Evolutionary conservation across 1,284 basidiomycete genomes (phyloP).

Genomic region (Ustilago nuda): DNA sequence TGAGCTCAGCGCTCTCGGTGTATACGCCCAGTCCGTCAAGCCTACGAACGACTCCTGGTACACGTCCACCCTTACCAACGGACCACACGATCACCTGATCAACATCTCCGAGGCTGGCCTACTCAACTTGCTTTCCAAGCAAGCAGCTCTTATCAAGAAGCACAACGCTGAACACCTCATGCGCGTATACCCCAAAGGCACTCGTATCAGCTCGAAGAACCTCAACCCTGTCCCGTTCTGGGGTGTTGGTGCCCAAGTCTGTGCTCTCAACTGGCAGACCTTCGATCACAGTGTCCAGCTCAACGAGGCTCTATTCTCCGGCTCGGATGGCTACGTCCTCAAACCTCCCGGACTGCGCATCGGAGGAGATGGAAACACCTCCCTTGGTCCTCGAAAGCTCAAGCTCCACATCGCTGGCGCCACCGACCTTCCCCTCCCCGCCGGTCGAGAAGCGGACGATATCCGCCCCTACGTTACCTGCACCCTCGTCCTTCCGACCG

Average conservation of each 20-base stretch:
- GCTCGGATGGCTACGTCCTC: constrained; percentile 74
- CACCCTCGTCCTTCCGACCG: constrained; percentile 55
- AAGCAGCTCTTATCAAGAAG: constrained; percentile 59
- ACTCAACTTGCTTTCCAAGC: constrained; percentile 70
- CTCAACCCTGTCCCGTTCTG: constrained; percentile 72
- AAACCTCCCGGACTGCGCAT: constrained; percentile 71
- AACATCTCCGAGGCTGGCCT: constrained; percentile 76
- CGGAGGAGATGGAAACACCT: constrained; percentile 46
- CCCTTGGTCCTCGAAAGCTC: constrained; percentile 40
- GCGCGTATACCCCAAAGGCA: constrained; percentile 75
- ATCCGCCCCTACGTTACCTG: constrained; percentile 62
- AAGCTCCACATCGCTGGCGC: constrained; percentile 58
- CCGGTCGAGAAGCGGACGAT: constrained; percentile 50
- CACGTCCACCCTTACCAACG: constrained; percentile 47
- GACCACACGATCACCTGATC: constrained; percentile 71
- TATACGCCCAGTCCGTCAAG: constrained; percentile 64
- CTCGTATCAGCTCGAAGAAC: constrained; percentile 71
- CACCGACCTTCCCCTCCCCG: constrained; percentile 56
- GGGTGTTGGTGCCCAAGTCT: constrained; percentile 75
- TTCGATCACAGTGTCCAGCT: constrained; percentile 70
- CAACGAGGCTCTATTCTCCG: constrained; percentile 77
- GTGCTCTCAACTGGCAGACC: constrained; percentile 76
- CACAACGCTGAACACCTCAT: constrained; percentile 73
- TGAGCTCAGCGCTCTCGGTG: constrained; percentile 57
- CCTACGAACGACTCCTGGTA: constrained; percentile 60